Evolutionary conservation across 2,329 filamentous ascomycete genomes (phyloP), one percentile per base, ranked within the genome.

Genomic region (Ophiosphaerella korrae): DNA sequence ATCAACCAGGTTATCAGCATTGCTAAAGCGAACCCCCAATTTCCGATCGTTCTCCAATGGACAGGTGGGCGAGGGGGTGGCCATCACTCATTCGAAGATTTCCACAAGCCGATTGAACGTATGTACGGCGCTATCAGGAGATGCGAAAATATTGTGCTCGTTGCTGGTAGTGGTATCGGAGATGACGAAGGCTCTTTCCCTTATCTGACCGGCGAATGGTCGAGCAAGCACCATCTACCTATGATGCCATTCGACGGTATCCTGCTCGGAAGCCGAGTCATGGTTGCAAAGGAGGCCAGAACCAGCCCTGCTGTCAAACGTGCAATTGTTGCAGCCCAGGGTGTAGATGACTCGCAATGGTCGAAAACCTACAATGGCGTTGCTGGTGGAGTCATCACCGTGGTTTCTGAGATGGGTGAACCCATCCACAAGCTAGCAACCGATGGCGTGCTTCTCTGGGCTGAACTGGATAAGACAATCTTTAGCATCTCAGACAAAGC

Each of bases 381-480:
- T 29, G 26, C 26, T 38, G 39, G 44, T 16, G 59, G 53, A 11
- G 85, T 97, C 53, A 90, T 97, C 63, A 96, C 92, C n/a, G 92
- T 97, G 41, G 84, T 90, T 55, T 97, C 92, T 0, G 92, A 97
- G 77, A 97, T 97, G 92, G 92, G 92, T 36, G 91, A 97, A 80
- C 92, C 92, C 8, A 97, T 97, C 55, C 92, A 97, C 80, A 96
- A 96, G 80, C 84, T 97, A 53, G 92, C 92, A 21, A 97, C 92
- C 35, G 87, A 92, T 50, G 92, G 92, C 80, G 91, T 96, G 40
- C 81, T 83, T 45, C 93, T 97, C 79, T 97, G 92, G 92, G 87
- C 90, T 36, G 92, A 97, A 77, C 93, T 97, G 89, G 92, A 97
- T 70, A 84, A 92, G 72, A 96, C 92, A 76, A 96, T 97, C 64